phyloP scores from a whole-genome alignment of 805 yeast genomes.

The Candida piceae region DNA sequence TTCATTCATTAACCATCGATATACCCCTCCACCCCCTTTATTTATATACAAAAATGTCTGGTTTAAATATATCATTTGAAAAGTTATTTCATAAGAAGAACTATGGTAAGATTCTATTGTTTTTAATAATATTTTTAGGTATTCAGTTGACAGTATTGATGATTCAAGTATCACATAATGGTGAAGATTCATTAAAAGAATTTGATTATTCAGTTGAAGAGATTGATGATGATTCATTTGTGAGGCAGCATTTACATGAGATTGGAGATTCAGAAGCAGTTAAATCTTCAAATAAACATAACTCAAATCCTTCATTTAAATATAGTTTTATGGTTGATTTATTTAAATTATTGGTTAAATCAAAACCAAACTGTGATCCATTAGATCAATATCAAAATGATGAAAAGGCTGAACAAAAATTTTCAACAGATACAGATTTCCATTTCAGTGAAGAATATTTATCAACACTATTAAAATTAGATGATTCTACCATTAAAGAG shows the following conservation, averaged over 20 bases:
- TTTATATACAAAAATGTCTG: no score
- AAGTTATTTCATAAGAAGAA: background rate
- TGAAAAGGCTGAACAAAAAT: constrained; percentile 39
- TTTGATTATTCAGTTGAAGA: background rate
- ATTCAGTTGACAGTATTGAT: background rate
- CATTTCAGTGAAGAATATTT: constrained; percentile 43
- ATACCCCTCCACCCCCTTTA: no score
- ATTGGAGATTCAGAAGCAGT: no score
- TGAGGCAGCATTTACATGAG: background rate
- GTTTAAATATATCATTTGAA: background rate
- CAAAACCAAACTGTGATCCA: constrained; percentile 35
- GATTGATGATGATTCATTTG: background rate
- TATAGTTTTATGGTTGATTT: constrained; percentile 10
- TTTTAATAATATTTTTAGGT: background rate
- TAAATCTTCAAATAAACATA: background rate
- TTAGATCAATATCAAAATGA: constrained; percentile 38
- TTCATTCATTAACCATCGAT: no score
- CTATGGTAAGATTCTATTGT: background rate
- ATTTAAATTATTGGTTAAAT: constrained; percentile 21
- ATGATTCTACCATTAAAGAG: constrained; percentile 23
- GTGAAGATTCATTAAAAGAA: background rate
- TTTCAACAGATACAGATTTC: constrained; percentile 35
- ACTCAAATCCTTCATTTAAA: constrained; percentile 1
- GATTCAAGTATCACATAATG: background rate
- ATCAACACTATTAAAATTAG: constrained; percentile 37